Evolutionary conservation across 2,329 filamentous ascomycete genomes (phyloP).

Genomic region (Conoideocrella luteorostrata): DNA sequence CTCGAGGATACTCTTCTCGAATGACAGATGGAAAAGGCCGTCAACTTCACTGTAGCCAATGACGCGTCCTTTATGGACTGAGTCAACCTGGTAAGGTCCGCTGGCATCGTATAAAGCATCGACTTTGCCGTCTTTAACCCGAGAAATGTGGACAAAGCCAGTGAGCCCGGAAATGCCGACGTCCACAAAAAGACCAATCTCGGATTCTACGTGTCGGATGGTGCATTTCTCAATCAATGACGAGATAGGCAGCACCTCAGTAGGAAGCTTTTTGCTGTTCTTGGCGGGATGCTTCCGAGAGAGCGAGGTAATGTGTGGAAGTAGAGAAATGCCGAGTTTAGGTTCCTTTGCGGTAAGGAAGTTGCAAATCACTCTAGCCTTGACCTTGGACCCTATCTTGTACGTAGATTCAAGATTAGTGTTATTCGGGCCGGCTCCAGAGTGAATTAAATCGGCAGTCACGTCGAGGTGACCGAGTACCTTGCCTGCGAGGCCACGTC

Average conservation of each 20-base stretch:
- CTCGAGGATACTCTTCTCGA: conserved; percentile 74
- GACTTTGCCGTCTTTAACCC: conserved; percentile 82
- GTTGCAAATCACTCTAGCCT: conserved; percentile 80
- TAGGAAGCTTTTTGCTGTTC: conserved; percentile 40
- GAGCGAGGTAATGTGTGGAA: conserved; percentile 75
- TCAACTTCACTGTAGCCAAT: conserved; percentile 84
- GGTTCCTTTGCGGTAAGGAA: conserved; percentile 72
- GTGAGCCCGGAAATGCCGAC: conserved; percentile 56
- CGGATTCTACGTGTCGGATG: conserved; percentile 71
- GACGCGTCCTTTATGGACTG: conserved; percentile 73
- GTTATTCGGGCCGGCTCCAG: conserved; percentile 64
- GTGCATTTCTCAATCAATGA: conserved; percentile 71
- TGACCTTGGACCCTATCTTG: conserved; percentile 77
- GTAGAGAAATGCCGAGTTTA: conserved; percentile 80
- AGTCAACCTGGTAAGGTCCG: conserved; percentile 72
- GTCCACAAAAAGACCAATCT: conserved; percentile 75
- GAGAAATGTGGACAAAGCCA: conserved; percentile 94
- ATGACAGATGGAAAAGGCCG: conserved; percentile 75
- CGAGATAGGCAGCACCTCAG: conserved; percentile 61
- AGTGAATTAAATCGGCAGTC: conserved; percentile 86
- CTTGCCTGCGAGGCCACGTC: conserved; percentile 77
- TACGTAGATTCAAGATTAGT: conserved; percentile 69
- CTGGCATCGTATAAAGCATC: conserved; percentile 71
- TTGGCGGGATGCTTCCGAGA: conserved; percentile 32
- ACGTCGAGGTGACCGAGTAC: conserved; percentile 87